These are phyloP conservation scores for Candida oleophila DNA, from an alignment of 805 yeast species.

Conservation along the genomic window DNA sequence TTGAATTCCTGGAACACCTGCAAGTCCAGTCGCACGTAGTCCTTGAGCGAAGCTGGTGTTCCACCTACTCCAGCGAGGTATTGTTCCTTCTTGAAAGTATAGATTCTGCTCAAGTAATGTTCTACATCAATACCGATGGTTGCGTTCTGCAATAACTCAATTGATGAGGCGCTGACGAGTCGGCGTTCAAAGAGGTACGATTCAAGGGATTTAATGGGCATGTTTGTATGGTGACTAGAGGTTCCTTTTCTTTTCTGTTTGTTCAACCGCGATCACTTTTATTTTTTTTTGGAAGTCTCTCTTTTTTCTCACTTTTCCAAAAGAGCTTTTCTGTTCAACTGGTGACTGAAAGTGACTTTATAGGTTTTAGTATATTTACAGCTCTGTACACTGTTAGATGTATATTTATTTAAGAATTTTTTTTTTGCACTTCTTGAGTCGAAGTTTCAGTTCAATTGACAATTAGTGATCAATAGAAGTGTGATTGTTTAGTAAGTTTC, in stretches of 20 bases:
- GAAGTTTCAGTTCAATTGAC: too few relatives aligned
- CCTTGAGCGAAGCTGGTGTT: slow-evolving; percentile 61
- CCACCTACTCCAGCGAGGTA: slow-evolving; percentile 79
- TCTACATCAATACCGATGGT: slow-evolving; percentile 82
- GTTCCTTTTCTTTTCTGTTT: neutral
- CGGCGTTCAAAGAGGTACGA: slow-evolving; percentile 67
- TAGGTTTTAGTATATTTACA: too few relatives aligned
- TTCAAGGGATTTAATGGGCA: slow-evolving; percentile 59
- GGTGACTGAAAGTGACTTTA: too few relatives aligned
- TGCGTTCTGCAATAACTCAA: slow-evolving; percentile 63
- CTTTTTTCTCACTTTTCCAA: too few relatives aligned
- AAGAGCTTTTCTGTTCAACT: too few relatives aligned
- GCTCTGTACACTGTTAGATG: too few relatives aligned
- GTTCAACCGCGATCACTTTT: too few relatives aligned
- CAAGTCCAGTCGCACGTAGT: slow-evolving; percentile 60
- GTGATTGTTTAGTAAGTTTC: too few relatives aligned
- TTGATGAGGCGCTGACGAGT: slow-evolving; percentile 56
- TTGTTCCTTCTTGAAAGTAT: slow-evolving; percentile 65
- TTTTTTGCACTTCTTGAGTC: too few relatives aligned
- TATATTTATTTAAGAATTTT: too few relatives aligned
- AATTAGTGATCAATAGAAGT: too few relatives aligned
- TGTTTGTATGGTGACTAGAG: slow-evolving; percentile 11
- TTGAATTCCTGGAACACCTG: slow-evolving; percentile 56
- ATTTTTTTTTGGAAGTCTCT: neutral
- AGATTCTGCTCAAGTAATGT: slow-evolving; percentile 66